A percentile compares a stretch with the other conserved stretches of the same genome.
Evolutionary conservation across 768 basidiomycete genomes (phyloP).

Genomic region (Rhizopogon vinicolor): DNA sequence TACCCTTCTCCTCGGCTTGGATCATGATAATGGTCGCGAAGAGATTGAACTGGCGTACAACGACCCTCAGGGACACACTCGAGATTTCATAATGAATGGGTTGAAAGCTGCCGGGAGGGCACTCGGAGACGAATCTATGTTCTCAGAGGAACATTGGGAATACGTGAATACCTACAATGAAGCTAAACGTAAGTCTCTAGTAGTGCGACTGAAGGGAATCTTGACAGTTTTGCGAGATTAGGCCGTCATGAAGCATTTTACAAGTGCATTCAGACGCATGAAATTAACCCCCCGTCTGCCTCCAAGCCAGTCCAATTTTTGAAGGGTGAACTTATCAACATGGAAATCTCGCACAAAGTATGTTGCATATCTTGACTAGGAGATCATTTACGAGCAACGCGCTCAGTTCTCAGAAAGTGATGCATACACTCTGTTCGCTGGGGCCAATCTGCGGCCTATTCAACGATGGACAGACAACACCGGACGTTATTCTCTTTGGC

Average conservation of each 20-base stretch:
- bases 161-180: slow-evolving; percentile 63
- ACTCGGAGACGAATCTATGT: slow-evolving; percentile 62
- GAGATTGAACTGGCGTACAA: slow-evolving; percentile 85
- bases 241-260: slow-evolving; percentile 86
- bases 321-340: slow-evolving; percentile 72
- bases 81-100: slow-evolving; percentile 83
- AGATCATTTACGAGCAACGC: background rate
- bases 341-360: slow-evolving; percentile 90
- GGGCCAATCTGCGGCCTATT: slow-evolving; percentile 76
- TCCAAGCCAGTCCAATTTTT: slow-evolving; percentile 47
- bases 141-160: slow-evolving; percentile 69
- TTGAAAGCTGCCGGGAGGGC: slow-evolving; percentile 62
- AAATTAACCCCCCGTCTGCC: slow-evolving; percentile 45
- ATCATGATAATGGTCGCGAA: slow-evolving; percentile 70
- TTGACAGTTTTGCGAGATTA: slow-evolving; percentile 19
- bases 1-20: slow-evolving; percentile 86
- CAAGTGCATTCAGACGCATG: slow-evolving; percentile 59
- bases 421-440: slow-evolving; percentile 61
- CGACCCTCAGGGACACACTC: slow-evolving; percentile 69
- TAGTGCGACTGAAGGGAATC: background rate
- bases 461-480: slow-evolving; percentile 80
- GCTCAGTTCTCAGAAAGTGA: slow-evolving; percentile 76
- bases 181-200: slow-evolving; percentile 34
- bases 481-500: slow-evolving; percentile 78
- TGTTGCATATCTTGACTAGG: background rate